Percentiles rank a stretch among this genome's conserved stretches.
These are phyloP conservation scores for Phytophthora cryptogea DNA, from an alignment of 352 stramenopile species.

Conservation along the genomic window DNA sequence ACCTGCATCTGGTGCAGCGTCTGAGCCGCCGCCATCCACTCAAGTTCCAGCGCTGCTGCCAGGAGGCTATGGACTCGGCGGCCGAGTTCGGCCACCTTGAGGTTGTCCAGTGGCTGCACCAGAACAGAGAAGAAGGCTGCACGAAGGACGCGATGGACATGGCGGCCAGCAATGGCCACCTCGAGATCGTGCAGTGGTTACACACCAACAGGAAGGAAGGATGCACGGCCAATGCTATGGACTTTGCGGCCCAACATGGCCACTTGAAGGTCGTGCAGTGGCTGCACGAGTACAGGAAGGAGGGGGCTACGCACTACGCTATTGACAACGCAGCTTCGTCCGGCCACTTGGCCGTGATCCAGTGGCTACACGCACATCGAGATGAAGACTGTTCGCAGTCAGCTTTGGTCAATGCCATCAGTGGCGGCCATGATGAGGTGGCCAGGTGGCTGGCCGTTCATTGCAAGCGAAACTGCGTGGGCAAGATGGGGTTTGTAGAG, in stretches of 20 bases:
- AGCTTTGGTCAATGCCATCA: constrained; percentile 66
- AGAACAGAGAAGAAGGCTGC: constrained; percentile 52
- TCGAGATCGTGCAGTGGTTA: constrained; percentile 63
- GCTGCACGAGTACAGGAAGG: constrained; percentile 54
- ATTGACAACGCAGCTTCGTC: constrained; percentile 65
- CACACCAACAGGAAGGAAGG: constrained; percentile 58
- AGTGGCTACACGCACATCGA: constrained; percentile 58
- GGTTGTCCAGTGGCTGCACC: constrained; percentile 63
- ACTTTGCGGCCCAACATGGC: constrained; percentile 63
- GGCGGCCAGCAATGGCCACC: constrained; percentile 58
- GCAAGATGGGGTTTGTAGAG: constrained; percentile 41
- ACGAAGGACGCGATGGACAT: constrained; percentile 75
- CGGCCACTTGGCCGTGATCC: constrained; percentile 50
- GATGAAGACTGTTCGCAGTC: constrained; percentile 72
- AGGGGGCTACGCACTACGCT: constrained; percentile 54
- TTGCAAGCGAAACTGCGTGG: constrained; percentile 42
- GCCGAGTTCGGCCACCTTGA: constrained; percentile 65
- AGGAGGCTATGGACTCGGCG: constrained; percentile 65
- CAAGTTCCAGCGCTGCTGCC: constrained; percentile 54
- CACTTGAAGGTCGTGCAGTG: constrained; percentile 66
- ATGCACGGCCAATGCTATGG: constrained; percentile 66
- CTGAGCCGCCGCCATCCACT: constrained; percentile 41
- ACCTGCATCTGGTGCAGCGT: constrained; percentile 53
- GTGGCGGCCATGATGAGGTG: constrained; percentile 53
- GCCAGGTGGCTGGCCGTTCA: constrained; percentile 60